Conservation (phyloP, 306 rosid genomes). For the Albizia julibrissin region DNA sequence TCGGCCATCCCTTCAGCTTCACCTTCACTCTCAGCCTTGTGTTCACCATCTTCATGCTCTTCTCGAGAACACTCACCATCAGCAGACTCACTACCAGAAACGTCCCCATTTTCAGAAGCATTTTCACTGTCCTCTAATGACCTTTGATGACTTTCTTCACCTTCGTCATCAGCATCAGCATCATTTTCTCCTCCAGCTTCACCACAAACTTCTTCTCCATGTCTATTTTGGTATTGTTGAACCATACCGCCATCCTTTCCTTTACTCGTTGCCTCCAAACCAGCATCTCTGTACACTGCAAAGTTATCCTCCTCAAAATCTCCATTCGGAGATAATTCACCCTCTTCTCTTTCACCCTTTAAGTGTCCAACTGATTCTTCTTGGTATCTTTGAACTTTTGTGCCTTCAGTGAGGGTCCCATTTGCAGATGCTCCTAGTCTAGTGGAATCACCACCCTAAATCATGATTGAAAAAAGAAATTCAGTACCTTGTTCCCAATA, state of each 20-base stretch:
- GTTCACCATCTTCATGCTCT: slow-evolving; percentile 80
- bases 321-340: slow-evolving; percentile 96
- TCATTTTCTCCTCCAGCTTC: slow-evolving; percentile 78
- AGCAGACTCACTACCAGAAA: slow-evolving; percentile 87
- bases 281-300: slow-evolving; percentile 67
- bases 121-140: slow-evolving; percentile 94
- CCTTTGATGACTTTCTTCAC: slow-evolving; percentile 90
- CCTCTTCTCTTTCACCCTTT: slow-evolving; percentile 93
- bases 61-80: slow-evolving; percentile 95
- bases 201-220: slow-evolving; percentile 63
- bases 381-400: slow-evolving; percentile 52
- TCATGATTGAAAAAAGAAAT: slow-evolving; percentile 24
- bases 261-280: slow-evolving; percentile 53
- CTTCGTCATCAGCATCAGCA: slow-evolving; percentile 82
- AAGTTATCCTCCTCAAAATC: slow-evolving; percentile 96
- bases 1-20: slow-evolving; percentile 97
- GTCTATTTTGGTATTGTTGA: slow-evolving; percentile 62
- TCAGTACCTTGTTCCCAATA: slow-evolving; percentile 19
- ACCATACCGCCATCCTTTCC: slow-evolving; percentile 52
- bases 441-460: slow-evolving; percentile 75
- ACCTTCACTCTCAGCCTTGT: slow-evolving; percentile 98
- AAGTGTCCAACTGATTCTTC: slow-evolving; percentile 74
- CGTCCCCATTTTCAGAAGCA: slow-evolving; percentile 87
- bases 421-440: slow-evolving; percentile 60
- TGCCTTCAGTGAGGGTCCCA: slow-evolving; percentile 51